Conservation (phyloP, 371 early-diverging fungal genomes). For the Basidiobolus meristosporus region DNA sequence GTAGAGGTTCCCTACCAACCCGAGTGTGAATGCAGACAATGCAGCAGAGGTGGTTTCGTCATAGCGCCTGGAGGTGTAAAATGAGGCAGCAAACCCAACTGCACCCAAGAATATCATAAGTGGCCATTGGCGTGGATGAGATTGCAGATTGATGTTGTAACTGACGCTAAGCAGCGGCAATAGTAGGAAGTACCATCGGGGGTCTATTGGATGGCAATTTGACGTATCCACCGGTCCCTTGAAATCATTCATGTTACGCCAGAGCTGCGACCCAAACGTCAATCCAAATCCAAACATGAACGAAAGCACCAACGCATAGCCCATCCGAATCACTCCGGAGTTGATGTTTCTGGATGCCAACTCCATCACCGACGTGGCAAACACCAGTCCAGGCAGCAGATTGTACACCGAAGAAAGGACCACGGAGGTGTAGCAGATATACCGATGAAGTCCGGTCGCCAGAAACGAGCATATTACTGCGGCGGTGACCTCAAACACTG, state of each 20-base stretch:
- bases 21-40: conserved; percentile 28
- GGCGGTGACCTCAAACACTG: conserved; percentile 28
- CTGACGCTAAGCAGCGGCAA: conserved; percentile 8
- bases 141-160: conserved; percentile 8
- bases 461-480: conserved; percentile 23
- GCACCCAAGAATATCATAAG: conserved; percentile 8
- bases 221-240: conserved; percentile 1
- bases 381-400: conserved; percentile 27
- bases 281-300: conserved; percentile 42
- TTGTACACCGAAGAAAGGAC: conserved; percentile 22
- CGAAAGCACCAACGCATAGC: conserved; percentile 37
- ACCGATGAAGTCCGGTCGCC: conserved; percentile 15
- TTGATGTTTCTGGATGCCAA: conserved; percentile 46
- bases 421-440: conserved; percentile 25
- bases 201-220: conserved; percentile 9
- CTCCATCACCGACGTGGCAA: conserved; percentile 46
- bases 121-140: conserved; percentile 12
- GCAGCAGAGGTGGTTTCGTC: conserved; percentile 19
- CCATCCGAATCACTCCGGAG: conserved; percentile 43
- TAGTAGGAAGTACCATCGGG: conserved; percentile 9
- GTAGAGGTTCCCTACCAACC: conserved; percentile 24
- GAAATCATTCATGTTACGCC: conserved; percentile 8
- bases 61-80: too few relatives aligned
- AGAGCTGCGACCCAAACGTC: conserved; percentile 26
- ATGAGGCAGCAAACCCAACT: conserved; percentile 10